Evolutionary conservation across 768 basidiomycete genomes (phyloP).

Genomic region (Mycena albidolilacea): DNA sequence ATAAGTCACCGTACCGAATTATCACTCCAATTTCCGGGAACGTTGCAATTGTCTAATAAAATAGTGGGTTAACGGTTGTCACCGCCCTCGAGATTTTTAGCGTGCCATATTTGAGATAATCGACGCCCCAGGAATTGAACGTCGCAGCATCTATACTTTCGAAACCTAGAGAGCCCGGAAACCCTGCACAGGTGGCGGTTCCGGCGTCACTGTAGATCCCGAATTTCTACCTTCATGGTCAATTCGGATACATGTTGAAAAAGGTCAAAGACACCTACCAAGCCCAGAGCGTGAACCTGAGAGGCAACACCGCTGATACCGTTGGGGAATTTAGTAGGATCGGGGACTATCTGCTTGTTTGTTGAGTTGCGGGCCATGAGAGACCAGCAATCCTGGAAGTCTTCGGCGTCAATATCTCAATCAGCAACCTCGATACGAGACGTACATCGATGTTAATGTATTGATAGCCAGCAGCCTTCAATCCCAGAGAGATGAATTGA

Average conservation of each 20-base stretch:
- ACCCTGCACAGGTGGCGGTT: constrained; percentile 66
- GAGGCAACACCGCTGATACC: constrained; percentile 62
- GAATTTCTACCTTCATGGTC: background rate
- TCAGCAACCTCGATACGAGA: background rate
- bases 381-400: constrained; percentile 65
- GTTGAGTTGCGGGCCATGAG: constrained; percentile 55
- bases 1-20: constrained; percentile 7
- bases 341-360: constrained; percentile 61
- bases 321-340: constrained; percentile 67
- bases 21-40: constrained; percentile 68
- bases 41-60: constrained; percentile 65
- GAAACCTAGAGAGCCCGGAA: constrained; percentile 67
- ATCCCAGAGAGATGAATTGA: constrained; percentile 60
- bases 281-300: constrained; percentile 61
- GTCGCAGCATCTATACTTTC: constrained; percentile 67
- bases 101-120: constrained; percentile 72
- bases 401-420: background rate
- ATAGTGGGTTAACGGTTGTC: background rate
- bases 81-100: background rate
- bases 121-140: constrained; percentile 68
- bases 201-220: constrained; percentile 63
- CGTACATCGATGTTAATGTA: constrained; percentile 68
- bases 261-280: constrained; percentile 34
- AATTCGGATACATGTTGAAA: background rate
- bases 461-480: constrained; percentile 64